These are phyloP conservation scores for Letharia lupina DNA, from an alignment of 495 filamentous ascomycete species.

Conservation along the genomic window DNA sequence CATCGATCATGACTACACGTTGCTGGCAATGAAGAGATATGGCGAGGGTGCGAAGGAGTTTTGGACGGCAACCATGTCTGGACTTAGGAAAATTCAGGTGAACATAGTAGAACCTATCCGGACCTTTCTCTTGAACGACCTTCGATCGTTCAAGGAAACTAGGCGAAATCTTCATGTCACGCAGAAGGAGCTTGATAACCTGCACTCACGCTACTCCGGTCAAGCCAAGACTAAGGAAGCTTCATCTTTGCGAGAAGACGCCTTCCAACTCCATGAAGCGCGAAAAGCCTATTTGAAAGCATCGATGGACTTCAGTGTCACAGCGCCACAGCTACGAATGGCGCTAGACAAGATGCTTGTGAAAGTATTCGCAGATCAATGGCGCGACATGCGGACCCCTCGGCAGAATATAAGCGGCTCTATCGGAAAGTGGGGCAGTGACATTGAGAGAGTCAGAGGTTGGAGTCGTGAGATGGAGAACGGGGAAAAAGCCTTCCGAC, in stretches of 20 bases:
- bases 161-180: slow-evolving; percentile 65
- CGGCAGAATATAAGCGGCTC: slow-evolving; percentile 49
- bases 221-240: slow-evolving; percentile 92
- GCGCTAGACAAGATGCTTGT: slow-evolving; percentile 81
- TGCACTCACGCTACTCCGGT: slow-evolving; percentile 66
- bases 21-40: slow-evolving; percentile 74
- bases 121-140: slow-evolving; percentile 63
- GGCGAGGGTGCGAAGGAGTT: slow-evolving; percentile 78
- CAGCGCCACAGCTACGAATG: slow-evolving; percentile 71
- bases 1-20: slow-evolving; percentile 90
- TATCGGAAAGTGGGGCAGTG: slow-evolving; percentile 55
- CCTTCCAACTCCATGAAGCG: slow-evolving; percentile 91
- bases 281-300: slow-evolving; percentile 85
- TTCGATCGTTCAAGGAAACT: slow-evolving; percentile 65
- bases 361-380: slow-evolving; percentile 73
- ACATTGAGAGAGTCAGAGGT: slow-evolving; percentile 83
- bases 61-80: slow-evolving; percentile 66
- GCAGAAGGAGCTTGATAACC: slow-evolving; percentile 74
- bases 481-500: slow-evolving; percentile 65
- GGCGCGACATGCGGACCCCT: slow-evolving; percentile 65
- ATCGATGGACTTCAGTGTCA: slow-evolving; percentile 85
- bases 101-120: slow-evolving; percentile 74
- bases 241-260: slow-evolving; percentile 83
- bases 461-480: slow-evolving; percentile 92
- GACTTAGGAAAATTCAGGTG: slow-evolving; percentile 65